Conservation (phyloP, 2,329 filamentous ascomycete species). For the Dothidotthia symphoricarpi region DNA sequence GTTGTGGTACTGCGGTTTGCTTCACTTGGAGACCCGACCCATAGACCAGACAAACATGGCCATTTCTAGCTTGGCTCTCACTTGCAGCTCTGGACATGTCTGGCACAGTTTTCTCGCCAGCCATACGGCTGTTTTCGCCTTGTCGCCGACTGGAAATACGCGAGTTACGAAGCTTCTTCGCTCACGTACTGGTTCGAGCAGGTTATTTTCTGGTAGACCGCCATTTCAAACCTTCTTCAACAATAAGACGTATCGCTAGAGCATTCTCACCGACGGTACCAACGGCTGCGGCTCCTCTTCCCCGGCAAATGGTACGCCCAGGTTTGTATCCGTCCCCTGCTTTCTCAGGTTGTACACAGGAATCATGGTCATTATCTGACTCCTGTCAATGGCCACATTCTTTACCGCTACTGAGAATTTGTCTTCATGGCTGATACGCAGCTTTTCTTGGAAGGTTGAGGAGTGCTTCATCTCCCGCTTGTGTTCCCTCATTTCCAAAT, state of each 20-base stretch:
- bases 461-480: slow-evolving; percentile 15
- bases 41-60: slow-evolving; percentile 12
- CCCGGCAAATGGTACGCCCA: slow-evolving; percentile 12
- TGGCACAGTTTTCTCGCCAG: no score
- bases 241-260: slow-evolving; percentile 16
- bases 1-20: slow-evolving; percentile 17
- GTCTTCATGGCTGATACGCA: slow-evolving; percentile 11
- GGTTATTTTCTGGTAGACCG: slow-evolving; percentile 19
- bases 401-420: slow-evolving; percentile 21
- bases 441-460: slow-evolving; percentile 12
- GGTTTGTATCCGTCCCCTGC: slow-evolving; percentile 14
- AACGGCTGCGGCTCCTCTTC: slow-evolving; percentile 15
- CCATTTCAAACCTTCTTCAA: slow-evolving; percentile 22
- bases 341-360: slow-evolving; percentile 17
- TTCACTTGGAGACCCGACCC: slow-evolving; percentile 21
- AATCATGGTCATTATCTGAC: slow-evolving; percentile 13
- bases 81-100: no score
- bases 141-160: no score
- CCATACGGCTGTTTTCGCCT: not conserved
- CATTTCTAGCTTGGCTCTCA: not conserved
- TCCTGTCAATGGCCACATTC: slow-evolving; percentile 29
- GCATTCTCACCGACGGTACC: slow-evolving; percentile 6
- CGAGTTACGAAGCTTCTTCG: no score
- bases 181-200: no score
- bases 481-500: slow-evolving; percentile 20